Percentiles rank a stretch among this genome's conserved stretches.
Conservation (phyloP, 2,329 filamentous ascomycete genomes). For the Aspergillus calidoustus region DNA sequence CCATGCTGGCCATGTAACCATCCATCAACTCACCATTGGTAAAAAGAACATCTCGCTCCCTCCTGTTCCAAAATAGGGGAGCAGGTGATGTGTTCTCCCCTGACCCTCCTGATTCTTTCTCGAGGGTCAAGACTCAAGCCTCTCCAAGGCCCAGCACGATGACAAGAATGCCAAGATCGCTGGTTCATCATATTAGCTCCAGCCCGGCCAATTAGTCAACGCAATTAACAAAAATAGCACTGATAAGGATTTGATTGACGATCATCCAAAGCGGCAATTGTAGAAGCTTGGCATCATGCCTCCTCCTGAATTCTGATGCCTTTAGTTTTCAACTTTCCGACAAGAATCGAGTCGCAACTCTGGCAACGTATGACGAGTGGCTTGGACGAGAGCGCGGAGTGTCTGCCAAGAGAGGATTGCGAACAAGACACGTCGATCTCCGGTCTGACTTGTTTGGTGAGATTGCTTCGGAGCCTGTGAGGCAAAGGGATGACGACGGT, state of each 20-base stretch:
- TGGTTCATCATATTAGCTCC: too few species aligned
- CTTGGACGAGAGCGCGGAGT: conserved; percentile 10
- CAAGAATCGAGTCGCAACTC: conserved; percentile 1
- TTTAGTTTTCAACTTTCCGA: background rate
- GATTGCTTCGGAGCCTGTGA: background rate
- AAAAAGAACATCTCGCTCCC: background rate
- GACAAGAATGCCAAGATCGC: background rate
- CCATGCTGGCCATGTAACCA: background rate
- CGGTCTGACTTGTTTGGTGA: background rate
- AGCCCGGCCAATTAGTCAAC: conserved; percentile 3
- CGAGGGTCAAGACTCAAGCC: background rate
- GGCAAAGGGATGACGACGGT: background rate
- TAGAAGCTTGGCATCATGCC: conserved; percentile 12
- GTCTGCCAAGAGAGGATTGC: conserved; percentile 15
- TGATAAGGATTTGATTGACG: conserved; percentile 2
- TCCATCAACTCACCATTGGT: background rate
- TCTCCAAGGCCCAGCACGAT: background rate
- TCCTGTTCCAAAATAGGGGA: background rate
- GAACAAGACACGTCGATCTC: conserved; percentile 13
- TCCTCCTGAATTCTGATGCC: background rate
- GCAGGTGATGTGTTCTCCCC: background rate
- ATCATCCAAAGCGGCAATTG: conserved; percentile 10
- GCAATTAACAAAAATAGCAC: conserved; percentile 2
- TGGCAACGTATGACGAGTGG: conserved; percentile 4
- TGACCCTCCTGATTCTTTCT: background rate